Percentiles rank a stretch among this genome's conserved stretches.
Evolutionary conservation across 805 yeast genomes (phyloP).

Genomic region (Ogataea philodendri): DNA sequence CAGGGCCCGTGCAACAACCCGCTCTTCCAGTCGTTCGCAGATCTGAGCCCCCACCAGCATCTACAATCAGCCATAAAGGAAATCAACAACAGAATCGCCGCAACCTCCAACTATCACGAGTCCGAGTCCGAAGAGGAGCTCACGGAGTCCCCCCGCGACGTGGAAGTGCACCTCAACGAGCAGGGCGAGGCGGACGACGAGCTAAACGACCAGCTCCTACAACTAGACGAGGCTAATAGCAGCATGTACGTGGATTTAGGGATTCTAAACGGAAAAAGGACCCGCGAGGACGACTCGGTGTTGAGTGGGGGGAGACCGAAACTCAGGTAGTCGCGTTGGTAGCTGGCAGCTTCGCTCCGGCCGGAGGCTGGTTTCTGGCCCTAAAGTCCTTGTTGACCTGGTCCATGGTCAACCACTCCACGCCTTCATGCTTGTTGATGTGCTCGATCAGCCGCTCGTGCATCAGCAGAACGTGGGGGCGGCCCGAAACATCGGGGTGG

Average conservation of each 20-base stretch:
- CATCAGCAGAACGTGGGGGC: slow-evolving; percentile 37
- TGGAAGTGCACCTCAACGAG: slow-evolving; percentile 23
- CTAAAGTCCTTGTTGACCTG: slow-evolving; percentile 35
- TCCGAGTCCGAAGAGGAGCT: slow-evolving; percentile 17
- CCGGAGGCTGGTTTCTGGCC: slow-evolving; percentile 26
- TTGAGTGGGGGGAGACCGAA: slow-evolving; percentile 40
- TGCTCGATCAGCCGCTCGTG: slow-evolving; percentile 37
- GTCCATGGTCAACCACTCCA: slow-evolving; percentile 41
- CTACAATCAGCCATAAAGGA: slow-evolving; percentile 20
- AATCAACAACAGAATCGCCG: slow-evolving; percentile 24
- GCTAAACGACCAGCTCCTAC: slow-evolving; percentile 19
- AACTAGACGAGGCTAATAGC: slow-evolving; percentile 18
- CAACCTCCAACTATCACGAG: slow-evolving; percentile 17
- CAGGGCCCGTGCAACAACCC: slow-evolving; percentile 17
- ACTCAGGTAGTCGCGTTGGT: slow-evolving; percentile 15
- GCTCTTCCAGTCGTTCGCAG: slow-evolving; percentile 23
- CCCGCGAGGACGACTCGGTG: slow-evolving; percentile 44
- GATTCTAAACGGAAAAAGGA: slow-evolving; percentile 37
- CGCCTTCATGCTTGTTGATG: slow-evolving; percentile 38
- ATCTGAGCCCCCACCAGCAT: slow-evolving; percentile 17
- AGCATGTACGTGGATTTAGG: slow-evolving; percentile 32
- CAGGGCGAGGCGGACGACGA: slow-evolving; percentile 32
- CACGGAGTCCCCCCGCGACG: slow-evolving; percentile 6
- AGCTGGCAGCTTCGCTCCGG: slow-evolving; percentile 33
- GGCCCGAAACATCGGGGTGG: slow-evolving; percentile 39